Base-by-base conservation (phyloP, 73 alveolate species). In the Tetrahymena elliotti region DNA sequence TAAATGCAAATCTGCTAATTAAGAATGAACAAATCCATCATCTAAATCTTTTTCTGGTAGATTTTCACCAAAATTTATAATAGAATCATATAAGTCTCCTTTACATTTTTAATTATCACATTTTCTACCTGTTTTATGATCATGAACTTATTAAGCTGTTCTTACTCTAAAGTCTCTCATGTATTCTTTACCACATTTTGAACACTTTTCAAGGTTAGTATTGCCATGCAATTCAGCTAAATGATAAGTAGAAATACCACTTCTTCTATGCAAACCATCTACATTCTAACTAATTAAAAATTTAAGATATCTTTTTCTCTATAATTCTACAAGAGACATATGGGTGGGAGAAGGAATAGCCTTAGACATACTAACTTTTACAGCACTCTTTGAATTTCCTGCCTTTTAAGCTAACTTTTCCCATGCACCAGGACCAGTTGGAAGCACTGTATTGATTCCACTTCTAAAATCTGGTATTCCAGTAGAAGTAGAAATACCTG, bases 391-490 rank as follows among this genome's bases (percentile, higher is more conserved):
- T 0, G 33, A 94, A 13, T 84, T 95, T 10, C 93, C 94, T 38
- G 52, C 93, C 84, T 96, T 95, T 33, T 83, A 38, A 20, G 99
- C 98, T 96, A 95, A 96, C n/a, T 92, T 92, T 95, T 97, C 99
- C 99, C 99, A 97, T 9, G 94, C 95, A 83, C 99, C 99, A 52
- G 99, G 98, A 18, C 99, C 99, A 11, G 99, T 97, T 36, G 94
- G 94, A 9, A 97, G 93, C 11, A 97, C 99, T 15, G 99, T 97
- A 39, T 97, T 96, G 53, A 83, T 68, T 83, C 99, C 98, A 92
- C 99, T 94, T 94, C 99, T 95, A 97, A 95, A 98, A 95, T 99
- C 99, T n/a, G 99, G 99, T 52, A 99, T 98, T 53, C 99, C 99
- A 40, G 99, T 98, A 52, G 99, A 53, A 82, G 99, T 97, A 39